phyloP scores from a whole-genome alignment of 352 stramenopile species.

The Phytophthora colocasiae region DNA sequence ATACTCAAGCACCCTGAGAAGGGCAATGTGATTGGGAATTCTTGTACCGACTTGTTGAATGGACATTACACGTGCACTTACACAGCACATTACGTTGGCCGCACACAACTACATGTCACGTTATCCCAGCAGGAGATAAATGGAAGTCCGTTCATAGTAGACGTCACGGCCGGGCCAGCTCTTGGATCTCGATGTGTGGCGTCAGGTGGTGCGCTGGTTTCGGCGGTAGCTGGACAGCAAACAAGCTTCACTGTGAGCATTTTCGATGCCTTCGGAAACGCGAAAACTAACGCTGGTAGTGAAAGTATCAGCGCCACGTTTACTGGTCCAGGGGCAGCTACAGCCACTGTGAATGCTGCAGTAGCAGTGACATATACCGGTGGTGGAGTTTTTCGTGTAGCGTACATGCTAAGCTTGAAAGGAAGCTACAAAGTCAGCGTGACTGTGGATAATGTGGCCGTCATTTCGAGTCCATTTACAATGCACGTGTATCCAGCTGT shows the following conservation, averaged over 20 bases:
- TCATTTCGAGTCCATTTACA: constrained; percentile 58
- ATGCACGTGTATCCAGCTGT: constrained; percentile 63
- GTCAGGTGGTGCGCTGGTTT: constrained; percentile 52
- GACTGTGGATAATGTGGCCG: constrained; percentile 45
- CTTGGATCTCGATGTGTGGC: constrained; percentile 55
- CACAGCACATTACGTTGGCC: constrained; percentile 52
- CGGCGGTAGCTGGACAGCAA: constrained; percentile 54
- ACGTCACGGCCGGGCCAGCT: constrained; percentile 56
- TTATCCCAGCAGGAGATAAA: constrained; percentile 33
- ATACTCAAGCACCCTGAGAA: constrained; percentile 45
- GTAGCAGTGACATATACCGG: constrained; percentile 41
- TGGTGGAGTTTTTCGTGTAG: constrained; percentile 48
- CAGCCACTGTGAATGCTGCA: constrained; percentile 26
- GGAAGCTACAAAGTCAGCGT: constrained; percentile 58
- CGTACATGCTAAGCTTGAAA: constrained; percentile 52
- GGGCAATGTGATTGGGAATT: constrained; percentile 43
- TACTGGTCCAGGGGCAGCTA: constrained; percentile 38
- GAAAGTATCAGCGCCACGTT: constrained; percentile 54
- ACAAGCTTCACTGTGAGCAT: constrained; percentile 63
- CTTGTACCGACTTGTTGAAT: constrained; percentile 61
- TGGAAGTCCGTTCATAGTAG: constrained; percentile 60
- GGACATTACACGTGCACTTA: constrained; percentile 75
- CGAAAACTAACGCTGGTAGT: constrained; percentile 62
- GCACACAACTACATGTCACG: constrained; percentile 44
- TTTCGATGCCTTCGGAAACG: constrained; percentile 64